Evolutionary conservation across 2,329 filamentous ascomycete species (phyloP), one percentile per base, ranked within the genome.

Genomic region (Cercospora sp.): DNA sequence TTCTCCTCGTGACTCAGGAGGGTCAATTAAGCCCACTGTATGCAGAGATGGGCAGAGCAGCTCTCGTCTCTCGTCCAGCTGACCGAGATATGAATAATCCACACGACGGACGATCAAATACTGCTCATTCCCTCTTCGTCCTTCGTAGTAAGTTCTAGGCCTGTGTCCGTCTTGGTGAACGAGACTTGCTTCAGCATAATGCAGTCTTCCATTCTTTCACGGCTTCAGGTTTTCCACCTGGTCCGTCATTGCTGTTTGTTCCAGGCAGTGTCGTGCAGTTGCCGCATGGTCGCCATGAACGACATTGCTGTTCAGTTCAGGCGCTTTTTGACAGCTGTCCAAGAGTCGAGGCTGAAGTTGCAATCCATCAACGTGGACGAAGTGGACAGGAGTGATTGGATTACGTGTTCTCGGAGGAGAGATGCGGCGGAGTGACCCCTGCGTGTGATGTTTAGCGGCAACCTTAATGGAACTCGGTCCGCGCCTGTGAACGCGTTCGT

Each of bases 391-490:
- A 48, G 36, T 16, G 45, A 51, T 51, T 23, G 20, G 45, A 51
- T 13, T 23, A 51, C 45, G 45, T 51, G 45, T 51, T 51, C 12
- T 51, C 45, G 45, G 45, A 2, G 45, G 45, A 26, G 45, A 51
- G 45, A 51, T 26, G 45, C 45, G 45, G 45, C 20, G 45, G 45
- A 23, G 45, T 13, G 20, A 51, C 53, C 53, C 53, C 53, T 58
- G 53, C 30, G 16, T 28, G 23, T 28, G 48, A 20, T 53, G 26
- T 10, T 28, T 31, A 58, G 53, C 53, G 53, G 53, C 53, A 58
- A 58, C 53, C 53, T 58, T 58, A 58, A 58, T 58, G 53, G 53
- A 58, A 30, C 30, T 33, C 26, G 53, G 53, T 58, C 53, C 53
- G 53, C 53, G 53, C 53, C 16, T 58, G 26, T 58, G 53, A 58